These are phyloP conservation scores for Myriosclerotinia curreyana DNA, from an alignment of 2,329 filamentous ascomycete genomes.

Conservation along the genomic window DNA sequence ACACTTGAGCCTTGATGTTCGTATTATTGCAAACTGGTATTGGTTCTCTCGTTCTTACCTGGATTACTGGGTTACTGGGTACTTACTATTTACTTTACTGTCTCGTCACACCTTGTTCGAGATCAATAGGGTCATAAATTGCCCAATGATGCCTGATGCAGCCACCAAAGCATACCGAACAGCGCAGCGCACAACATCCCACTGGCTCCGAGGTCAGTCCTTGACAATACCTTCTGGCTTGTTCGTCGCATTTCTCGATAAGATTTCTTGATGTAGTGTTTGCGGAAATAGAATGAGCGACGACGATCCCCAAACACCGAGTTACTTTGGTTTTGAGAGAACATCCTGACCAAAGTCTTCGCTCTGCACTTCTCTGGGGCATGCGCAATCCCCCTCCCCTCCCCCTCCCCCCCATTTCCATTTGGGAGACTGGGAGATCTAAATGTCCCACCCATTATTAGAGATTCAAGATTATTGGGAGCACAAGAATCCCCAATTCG, in stretches of 20 bases:
- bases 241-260: not conserved
- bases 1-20: constrained; percentile 4
- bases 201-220: constrained; percentile 19
- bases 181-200: constrained; percentile 13
- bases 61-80: too few species aligned
- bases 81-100: not conserved
- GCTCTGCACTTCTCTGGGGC: constrained; percentile 10
- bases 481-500: constrained; percentile 15
- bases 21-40: constrained; percentile 5
- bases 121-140: constrained; percentile 11
- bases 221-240: constrained; percentile 4
- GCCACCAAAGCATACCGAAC: constrained; percentile 10
- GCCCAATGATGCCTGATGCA: constrained; percentile 23
- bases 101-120: constrained; percentile 19
- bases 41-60: not conserved
- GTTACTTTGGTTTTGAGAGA: not conserved
- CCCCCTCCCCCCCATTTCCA: not conserved
- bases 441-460: too few species aligned
- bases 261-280: constrained; percentile 9
- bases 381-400: not conserved
- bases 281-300: constrained; percentile 13
- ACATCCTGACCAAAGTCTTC: not conserved
- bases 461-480: constrained; percentile 10
- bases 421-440: not conserved
- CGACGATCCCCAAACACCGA: constrained; percentile 15